A percentile compares a stretch with the other conserved stretches of the same genome.
These are phyloP conservation scores for Pythium periplocum DNA, from an alignment of 352 stramenopile species.

Conservation along the genomic window DNA sequence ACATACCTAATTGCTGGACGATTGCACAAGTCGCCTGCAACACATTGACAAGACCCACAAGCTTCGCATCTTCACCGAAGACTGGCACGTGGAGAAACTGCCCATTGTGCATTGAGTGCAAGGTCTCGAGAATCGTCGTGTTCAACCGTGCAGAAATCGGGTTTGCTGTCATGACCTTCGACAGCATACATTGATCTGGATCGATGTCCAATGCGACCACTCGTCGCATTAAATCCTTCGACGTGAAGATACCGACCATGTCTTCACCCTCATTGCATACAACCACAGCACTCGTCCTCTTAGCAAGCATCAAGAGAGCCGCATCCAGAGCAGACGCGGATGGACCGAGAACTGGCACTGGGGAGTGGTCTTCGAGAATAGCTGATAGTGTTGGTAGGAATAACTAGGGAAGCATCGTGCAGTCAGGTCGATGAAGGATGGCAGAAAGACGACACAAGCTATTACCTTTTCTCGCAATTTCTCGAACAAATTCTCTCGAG, in stretches of 20 bases:
- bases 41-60: conserved; percentile 95
- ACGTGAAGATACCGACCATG: conserved; percentile 96
- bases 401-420: conserved; percentile 27
- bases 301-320: conserved; percentile 74
- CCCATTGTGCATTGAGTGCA: conserved; percentile 98
- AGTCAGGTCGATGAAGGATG: no score
- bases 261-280: conserved; percentile 81
- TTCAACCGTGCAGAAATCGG: conserved; percentile 90
- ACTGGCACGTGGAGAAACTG: conserved; percentile 96
- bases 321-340: conserved; percentile 58
- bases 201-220: conserved; percentile 89
- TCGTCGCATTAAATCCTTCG: conserved; percentile 96
- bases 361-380: conserved; percentile 56
- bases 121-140: conserved; percentile 94
- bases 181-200: conserved; percentile 76
- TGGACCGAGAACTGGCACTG: conserved; percentile 50
- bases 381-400: conserved; percentile 81
- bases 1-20: conserved; percentile 79
- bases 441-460: neutral
- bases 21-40: conserved; percentile 91
- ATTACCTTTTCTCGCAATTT: conserved; percentile 74
- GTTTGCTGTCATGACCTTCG: conserved; percentile 92
- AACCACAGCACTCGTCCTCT: conserved; percentile 84
- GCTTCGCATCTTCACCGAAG: conserved; percentile 80
- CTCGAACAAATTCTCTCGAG: conserved; percentile 71